Percentiles rank a stretch among this genome's conserved stretches.
Evolutionary conservation across 2,329 filamentous ascomycete genomes (phyloP).

Genomic region (Curvularia eragrostidis): DNA sequence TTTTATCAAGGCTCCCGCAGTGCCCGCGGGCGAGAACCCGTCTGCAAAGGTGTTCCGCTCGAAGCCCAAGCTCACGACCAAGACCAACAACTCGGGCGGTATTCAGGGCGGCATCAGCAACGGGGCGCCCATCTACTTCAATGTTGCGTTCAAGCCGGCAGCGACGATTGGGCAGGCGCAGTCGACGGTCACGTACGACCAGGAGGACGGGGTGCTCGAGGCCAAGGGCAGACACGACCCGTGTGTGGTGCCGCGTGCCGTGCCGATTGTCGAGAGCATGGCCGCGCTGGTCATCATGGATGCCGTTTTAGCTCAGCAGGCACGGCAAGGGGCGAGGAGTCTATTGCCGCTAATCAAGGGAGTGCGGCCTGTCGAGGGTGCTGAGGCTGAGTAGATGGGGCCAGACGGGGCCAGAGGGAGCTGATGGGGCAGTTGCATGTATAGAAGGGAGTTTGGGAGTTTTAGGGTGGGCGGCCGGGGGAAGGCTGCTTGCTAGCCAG

Average conservation of each 20-base stretch:
- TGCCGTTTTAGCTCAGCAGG: constrained; percentile 82
- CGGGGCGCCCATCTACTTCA: constrained; percentile 92
- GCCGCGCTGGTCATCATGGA: constrained; percentile 87
- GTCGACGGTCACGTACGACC: constrained; percentile 80
- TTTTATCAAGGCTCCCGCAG: constrained; percentile 68
- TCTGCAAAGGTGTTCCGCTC: constrained; percentile 46
- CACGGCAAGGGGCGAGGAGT: constrained; percentile 53
- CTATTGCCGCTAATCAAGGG: constrained; percentile 49
- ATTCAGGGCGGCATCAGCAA: constrained; percentile 97
- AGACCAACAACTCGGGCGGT: constrained; percentile 93
- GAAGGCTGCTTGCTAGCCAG: not conserved
- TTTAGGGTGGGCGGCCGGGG: not conserved
- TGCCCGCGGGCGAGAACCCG: constrained; percentile 56
- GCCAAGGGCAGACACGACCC: constrained; percentile 96
- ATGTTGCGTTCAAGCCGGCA: constrained; percentile 91
- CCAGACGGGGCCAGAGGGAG: too few relatives aligned
- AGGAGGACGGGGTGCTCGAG: constrained; percentile 75
- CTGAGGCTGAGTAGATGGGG: not conserved
- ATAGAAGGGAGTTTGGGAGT: constrained; percentile 7
- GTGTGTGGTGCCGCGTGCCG: constrained; percentile 85
- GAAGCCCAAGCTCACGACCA: constrained; percentile 73
- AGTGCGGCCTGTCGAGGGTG: constrained; percentile 42
- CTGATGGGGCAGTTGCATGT: not conserved
- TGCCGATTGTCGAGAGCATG: constrained; percentile 92
- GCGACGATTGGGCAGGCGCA: constrained; percentile 93